Evolutionary conservation across 345 rosid genomes (phyloP).

Genomic region (Hypericum perforatum): DNA sequence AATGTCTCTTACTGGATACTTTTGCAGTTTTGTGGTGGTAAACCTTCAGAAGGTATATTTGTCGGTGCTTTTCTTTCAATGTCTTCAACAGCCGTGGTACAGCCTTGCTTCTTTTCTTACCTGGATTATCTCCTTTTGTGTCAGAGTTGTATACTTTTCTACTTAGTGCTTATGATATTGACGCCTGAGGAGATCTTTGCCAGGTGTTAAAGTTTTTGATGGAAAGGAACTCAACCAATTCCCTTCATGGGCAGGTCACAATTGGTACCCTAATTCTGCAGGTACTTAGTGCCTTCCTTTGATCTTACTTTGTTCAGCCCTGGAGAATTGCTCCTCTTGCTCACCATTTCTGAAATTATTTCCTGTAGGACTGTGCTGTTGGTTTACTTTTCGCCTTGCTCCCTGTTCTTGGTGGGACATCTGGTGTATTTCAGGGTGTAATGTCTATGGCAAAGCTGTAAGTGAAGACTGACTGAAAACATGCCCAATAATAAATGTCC

Average conservation of each 20-base stretch:
- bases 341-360: slow-evolving; percentile 2
- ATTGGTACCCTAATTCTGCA: slow-evolving; percentile 86
- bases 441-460: slow-evolving; percentile 81
- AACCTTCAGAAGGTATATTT: slow-evolving; percentile 81
- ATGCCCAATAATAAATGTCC: background rate
- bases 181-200: no score
- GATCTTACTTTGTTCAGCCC: no score
- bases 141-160: no score
- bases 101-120: no score
- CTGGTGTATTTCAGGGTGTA: slow-evolving; percentile 80
- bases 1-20: slow-evolving; percentile 3
- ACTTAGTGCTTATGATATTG: no score
- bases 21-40: slow-evolving; percentile 84
- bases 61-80: slow-evolving; percentile 84
- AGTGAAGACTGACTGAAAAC: slow-evolving; percentile 6
- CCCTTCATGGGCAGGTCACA: slow-evolving; percentile 84
- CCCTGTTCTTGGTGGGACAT: slow-evolving; percentile 83
- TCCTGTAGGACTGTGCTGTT: slow-evolving; percentile 73
- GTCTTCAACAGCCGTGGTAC: slow-evolving; percentile 97
- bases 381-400: slow-evolving; percentile 91
- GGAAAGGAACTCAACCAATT: slow-evolving; percentile 71
- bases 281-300: slow-evolving; percentile 25
- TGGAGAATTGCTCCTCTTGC: background rate
- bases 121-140: no score
- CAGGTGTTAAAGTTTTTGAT: slow-evolving; percentile 84